Base-by-base conservation (phyloP, 176 grass and related monocot genomes). In the Avena sativa region DNA sequence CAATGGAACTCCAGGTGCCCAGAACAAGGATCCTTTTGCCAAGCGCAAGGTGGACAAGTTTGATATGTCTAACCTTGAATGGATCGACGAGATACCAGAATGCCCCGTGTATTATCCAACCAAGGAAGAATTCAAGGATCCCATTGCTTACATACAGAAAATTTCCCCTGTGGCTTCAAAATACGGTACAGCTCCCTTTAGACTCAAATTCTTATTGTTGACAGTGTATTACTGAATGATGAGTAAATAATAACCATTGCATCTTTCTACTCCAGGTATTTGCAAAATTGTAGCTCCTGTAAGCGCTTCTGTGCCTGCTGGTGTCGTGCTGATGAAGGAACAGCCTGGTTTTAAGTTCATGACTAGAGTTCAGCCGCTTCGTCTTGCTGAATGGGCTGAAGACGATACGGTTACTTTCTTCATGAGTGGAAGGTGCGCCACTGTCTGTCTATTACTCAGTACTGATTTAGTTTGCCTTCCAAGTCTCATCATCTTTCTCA, bases 281-380 rank as follows among this genome's bases (percentile, higher is more conserved):
- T 99, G 97, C 86, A 99, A 99, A 91, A 99, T 99, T 0, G 87
- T 99, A 68, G 87, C 92, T 25, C 97, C 97, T 26, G 57, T 97
- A 60, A 87, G 81, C 32, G 92, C 92, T 20, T 91, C 90, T 86
- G 94, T 99, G 77, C 94, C 97, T 89, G 97, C 97, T 83, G 92
- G 97, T 47, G 89, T 65, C 4, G 97, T 96, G 19, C 56, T 99
- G 78, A 94, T 36, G 87, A 99, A 99, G 87, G 94, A 99, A 79
- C 92, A 93, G 58, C 77, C 87, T 88, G 91, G 81, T 53, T 99
- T 99, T 89, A 99, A 99, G 85, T 99, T 99, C 71, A 91, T 93
- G 68, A 99, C 97, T 4, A 91, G 94, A 72, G 94, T 99, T 86
- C 97, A 99, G 79, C 97, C 97, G 38, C 90, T 99, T 59, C 92